Evolutionary conservation across 495 filamentous ascomycete genomes (phyloP).

Genomic region (Bacidia gigantensis): DNA sequence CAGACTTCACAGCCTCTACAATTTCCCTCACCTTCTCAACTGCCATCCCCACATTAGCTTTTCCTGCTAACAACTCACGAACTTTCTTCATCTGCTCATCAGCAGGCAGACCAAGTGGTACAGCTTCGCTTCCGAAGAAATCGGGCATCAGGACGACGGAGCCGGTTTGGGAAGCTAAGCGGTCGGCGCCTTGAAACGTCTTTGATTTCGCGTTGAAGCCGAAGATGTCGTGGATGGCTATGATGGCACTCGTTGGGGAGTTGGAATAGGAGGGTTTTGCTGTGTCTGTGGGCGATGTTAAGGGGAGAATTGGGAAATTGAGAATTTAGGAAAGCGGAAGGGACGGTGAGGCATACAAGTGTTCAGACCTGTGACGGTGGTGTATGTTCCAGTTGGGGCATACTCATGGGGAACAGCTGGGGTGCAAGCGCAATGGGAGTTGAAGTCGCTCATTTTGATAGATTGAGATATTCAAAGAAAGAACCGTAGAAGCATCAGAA

Average conservation of each 20-base stretch:
- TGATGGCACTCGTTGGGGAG: conserved; percentile 26
- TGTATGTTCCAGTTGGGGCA: conserved; percentile 49
- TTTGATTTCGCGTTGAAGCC: conserved; percentile 36
- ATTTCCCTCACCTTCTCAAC: too few relatives aligned
- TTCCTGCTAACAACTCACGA: background rate
- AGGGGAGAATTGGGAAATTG: too few relatives aligned
- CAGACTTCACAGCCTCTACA: conserved; percentile 13
- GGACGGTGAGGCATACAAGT: conserved; percentile 53
- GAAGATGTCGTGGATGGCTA: conserved; percentile 44
- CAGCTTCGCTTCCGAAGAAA: conserved; percentile 25
- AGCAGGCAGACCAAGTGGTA: background rate
- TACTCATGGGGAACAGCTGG: conserved; percentile 36
- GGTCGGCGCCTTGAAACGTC: conserved; percentile 45
- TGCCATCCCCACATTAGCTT: too few relatives aligned
- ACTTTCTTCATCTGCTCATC: background rate
- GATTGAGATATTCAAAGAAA: too few relatives aligned
- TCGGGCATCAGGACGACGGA: conserved; percentile 34
- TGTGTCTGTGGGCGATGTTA: too few relatives aligned
- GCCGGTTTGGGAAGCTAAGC: conserved; percentile 27
- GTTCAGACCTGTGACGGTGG: conserved; percentile 48
- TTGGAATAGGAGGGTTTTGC: conserved; percentile 27
- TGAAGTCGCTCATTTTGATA: too few relatives aligned
- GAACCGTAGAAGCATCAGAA: too few relatives aligned
- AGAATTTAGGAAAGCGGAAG: background rate
- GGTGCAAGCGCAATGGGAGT: background rate